Evolutionary conservation across 176 grass and related monocot genomes (phyloP), one percentile per base, ranked within the genome.

Genomic region (Oryza brachyantha): DNA sequence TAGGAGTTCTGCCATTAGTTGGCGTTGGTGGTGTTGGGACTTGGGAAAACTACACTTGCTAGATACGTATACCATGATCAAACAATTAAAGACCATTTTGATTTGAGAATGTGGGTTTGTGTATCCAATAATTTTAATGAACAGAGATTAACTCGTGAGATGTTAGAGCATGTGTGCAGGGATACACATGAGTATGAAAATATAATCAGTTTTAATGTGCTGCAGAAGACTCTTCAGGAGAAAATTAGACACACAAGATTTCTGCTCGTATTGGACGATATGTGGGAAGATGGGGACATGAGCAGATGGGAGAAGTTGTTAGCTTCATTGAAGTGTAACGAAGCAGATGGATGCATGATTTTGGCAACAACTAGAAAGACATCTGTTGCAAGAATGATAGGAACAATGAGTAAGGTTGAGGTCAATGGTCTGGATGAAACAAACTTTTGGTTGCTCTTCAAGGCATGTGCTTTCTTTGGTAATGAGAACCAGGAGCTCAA

Each of bases 381-480:
- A 45, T 82, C 73, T 1, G 66, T 83, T 25, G 78, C 71, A 39
- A 58, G 78, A 78, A 50, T 48, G 41, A 69, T 90, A 25, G 48
- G 29, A 46, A 77, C 83, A 25, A 54, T 66, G 26, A 9, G 0
- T 1, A 6, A 12, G 4, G 25, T 79, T 28, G 4, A 28, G 37
- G 16, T 90, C 61, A 72, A 25, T 2, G 84, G 84, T 66, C 22
- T 91, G 43, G 35, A 71, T 36, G 77, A 80, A 0, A 45, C 61
- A 8, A n/a, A n/a, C n/a, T 84, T 82, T 72, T 91, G 88, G 80
- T 13, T 65, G 21, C 48, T 91, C 8, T 87, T 91, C 77, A 58
- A 81, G 16, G 10, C 38, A n/a, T 87, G 80, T 28, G 88, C 84
- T 19, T 91, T 91, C 81, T 84, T 84, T 80, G 69, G 88, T 21